Base-by-base conservation (phyloP, 805 yeast species). In the Kuraishia cidri region DNA sequence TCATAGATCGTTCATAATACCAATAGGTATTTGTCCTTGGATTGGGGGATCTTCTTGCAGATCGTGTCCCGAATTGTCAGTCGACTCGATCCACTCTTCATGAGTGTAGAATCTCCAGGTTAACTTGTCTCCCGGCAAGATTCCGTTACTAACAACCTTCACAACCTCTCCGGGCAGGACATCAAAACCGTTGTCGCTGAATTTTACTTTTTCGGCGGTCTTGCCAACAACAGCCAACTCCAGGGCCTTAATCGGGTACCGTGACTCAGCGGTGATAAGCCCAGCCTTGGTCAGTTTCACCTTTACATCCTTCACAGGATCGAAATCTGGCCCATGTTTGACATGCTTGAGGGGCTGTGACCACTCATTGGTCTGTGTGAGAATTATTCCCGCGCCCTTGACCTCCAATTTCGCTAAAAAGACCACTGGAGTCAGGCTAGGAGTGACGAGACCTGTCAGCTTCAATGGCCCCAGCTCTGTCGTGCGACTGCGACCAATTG, bases 141-240 rank as follows among this genome's bases (percentile, higher is more conserved):
- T n/a, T 8, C 27, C 13, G 7, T 17, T 17, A 6, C 4, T 10
- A 25, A 25, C 27, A 7, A 6, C 15, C 5, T 14, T 10, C 9
- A 12, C 14, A 8, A 6, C 15, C 9, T 10, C 27, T 11, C 26
- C 31, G 4, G 73, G 72, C 41, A 66, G 58, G 24, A 69, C 36
- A 35, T 68, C 75, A 37, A 69, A 50, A 11, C 72, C 71, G 39
- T 69, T 69, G 38, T 69, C 74, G 10, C 43, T 44, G 24, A 61
- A 46, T 15, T 41, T 38, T 13, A 55, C 27, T 31, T 52, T 52
- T 2, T 32, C 25, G 9, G 18, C 16, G 26, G 15, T 26, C 11
- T 33, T 36, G 25, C 42, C 45, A 4, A 46, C 55, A 8, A 50
- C 34, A 4, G 41, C 30, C n/a, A 66, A 34, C 31, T 51, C 60